Conservation (phyloP, 1,139 yeast species). For the Yamadazyma dendronema region DNA sequence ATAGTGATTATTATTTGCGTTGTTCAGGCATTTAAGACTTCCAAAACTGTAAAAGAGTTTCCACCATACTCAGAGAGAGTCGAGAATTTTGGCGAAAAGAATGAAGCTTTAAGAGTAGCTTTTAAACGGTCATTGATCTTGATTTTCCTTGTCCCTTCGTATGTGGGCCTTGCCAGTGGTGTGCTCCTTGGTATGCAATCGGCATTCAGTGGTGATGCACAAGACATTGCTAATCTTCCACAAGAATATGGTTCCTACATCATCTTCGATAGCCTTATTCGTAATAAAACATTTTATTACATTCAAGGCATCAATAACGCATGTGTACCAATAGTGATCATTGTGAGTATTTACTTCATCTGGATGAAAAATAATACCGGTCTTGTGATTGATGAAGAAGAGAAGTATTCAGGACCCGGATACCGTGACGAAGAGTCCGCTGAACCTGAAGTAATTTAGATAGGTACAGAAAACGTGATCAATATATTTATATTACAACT, state of each 20-base stretch:
- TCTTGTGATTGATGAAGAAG: conserved; percentile 23
- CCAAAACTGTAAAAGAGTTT: conserved; percentile 27
- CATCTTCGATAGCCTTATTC: conserved; percentile 3
- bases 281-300: conserved; percentile 1
- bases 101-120: conserved; percentile 22
- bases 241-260: not conserved
- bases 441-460: conserved; percentile 6
- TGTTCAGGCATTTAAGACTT: conserved; percentile 28
- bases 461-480: no score
- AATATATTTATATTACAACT: not conserved
- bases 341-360: conserved; percentile 27
- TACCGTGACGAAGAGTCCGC: conserved; percentile 6
- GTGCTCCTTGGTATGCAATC: not conserved
- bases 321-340: conserved; percentile 18
- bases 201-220: not conserved
- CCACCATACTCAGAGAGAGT: conserved; percentile 26
- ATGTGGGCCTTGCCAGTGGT: conserved; percentile 12
- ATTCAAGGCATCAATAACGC: conserved; percentile 14
- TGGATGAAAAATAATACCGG: conserved; percentile 40
- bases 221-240: not conserved
- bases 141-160: conserved; percentile 29
- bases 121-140: conserved; percentile 29
- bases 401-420: conserved; percentile 5
- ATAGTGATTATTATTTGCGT: conserved; percentile 20
- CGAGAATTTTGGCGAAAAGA: conserved; percentile 20